Evolutionary conservation across 129 eudicot genomes (phyloP), one percentile per base, ranked within the genome.

Genomic region (Flaveria linearis): DNA sequence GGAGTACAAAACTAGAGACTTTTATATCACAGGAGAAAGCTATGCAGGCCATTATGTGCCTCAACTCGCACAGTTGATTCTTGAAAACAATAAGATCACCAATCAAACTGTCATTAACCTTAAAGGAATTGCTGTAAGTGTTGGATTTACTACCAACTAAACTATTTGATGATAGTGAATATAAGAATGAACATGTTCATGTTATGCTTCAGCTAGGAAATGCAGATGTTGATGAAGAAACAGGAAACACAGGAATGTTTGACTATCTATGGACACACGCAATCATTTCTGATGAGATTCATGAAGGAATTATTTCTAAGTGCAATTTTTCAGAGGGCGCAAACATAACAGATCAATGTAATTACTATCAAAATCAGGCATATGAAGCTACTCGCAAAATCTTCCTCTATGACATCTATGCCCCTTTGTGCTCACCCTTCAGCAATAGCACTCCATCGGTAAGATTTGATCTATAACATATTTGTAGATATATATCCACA

Each of bases 31-130:
- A 1, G 89, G 89, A 47, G 89, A 82, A 71, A 85, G 89, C 36
- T 85, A 85, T 50, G 89, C 89, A 28, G 85, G 88, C 17, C 88
- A 82, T 46, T 85, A 85, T 6, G 78, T 82, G 51, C 89, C 89
- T 79, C 86, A 85, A 45, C 80, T 87, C 17, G 91, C 91, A 23
- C 74, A 82, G 5, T 28, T 87, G 22, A 84, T 84, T 77, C 85
- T 84, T 4, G 55, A 82, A 62, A 62, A 62, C 68, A 62, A 62
- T 42, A 62, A 62, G 11, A 62, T 62, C 68, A 28, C 43, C 0
- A 28, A 62, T 14, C 68, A 62, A 62, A 26, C 68, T 26, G 55
- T 68, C 52, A 20, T 68, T 42, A 68, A 68, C 72, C 72, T 42
- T 0, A 68, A 42, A 42, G 72, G 72, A 20, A 43, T 68, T 18